These are phyloP conservation scores for Arachis monticola DNA, from an alignment of 331 rosid species.

Conservation along the genomic window DNA sequence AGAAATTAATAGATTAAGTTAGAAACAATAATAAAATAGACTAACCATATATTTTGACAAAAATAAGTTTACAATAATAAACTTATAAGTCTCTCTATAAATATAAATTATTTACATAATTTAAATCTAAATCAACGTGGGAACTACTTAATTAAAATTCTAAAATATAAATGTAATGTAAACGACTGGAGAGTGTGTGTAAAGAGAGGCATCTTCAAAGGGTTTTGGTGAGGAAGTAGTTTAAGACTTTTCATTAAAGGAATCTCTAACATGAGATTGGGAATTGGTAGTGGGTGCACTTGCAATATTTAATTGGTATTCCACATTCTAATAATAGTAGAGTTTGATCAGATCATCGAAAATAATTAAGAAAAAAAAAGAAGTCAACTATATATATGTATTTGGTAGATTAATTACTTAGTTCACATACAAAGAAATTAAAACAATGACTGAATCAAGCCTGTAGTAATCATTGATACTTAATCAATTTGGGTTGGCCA, in stretches of 20 bases:
- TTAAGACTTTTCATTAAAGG: slow-evolving; percentile 37
- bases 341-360: slow-evolving; percentile 19
- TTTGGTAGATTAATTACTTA: neutral
- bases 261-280: slow-evolving; percentile 42
- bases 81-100: too few relatives aligned
- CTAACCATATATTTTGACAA: too few relatives aligned
- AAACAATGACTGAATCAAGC: neutral
- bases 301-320: slow-evolving; percentile 39
- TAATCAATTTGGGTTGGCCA: neutral
- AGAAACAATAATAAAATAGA: too few relatives aligned
- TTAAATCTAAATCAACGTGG: too few relatives aligned
- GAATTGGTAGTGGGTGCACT: slow-evolving; percentile 40
- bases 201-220: slow-evolving; percentile 45
- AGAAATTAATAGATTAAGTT: too few relatives aligned
- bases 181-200: slow-evolving; percentile 15
- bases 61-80: too few relatives aligned
- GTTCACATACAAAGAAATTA: slow-evolving; percentile 1
- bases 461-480: neutral
- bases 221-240: slow-evolving; percentile 48
- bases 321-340: slow-evolving; percentile 30
- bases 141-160: too few relatives aligned
- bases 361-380: neutral
- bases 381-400: slow-evolving; percentile 42
- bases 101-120: too few relatives aligned
- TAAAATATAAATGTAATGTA: neutral